Percentiles rank a stretch among this genome's conserved stretches.
phyloP scores from a whole-genome alignment of 495 filamentous ascomycete species.

The Aspergillus cristatus region DNA sequence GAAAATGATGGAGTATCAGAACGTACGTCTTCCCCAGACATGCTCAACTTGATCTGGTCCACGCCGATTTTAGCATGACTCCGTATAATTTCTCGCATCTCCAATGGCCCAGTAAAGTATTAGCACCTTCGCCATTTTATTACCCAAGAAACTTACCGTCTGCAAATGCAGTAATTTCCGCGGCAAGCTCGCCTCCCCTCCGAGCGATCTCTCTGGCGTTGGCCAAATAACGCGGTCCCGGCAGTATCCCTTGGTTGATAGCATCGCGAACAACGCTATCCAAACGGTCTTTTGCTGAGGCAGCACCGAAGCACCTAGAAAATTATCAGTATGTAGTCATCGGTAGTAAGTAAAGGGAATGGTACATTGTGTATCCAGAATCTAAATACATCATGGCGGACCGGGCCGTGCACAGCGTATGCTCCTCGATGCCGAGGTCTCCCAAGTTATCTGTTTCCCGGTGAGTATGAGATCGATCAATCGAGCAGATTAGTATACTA shows the following conservation, averaged over 20 bases:
- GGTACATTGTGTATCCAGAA: conserved; percentile 11
- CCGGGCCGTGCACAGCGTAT: conserved; percentile 27
- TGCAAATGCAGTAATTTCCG: conserved; percentile 40
- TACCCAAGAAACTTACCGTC: conserved; percentile 20
- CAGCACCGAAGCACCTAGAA: conserved; percentile 25
- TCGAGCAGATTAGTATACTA: too few relatives aligned
- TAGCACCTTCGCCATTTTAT: too few relatives aligned
- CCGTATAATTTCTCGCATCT: conserved; percentile 38
- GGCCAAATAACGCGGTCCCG: conserved; percentile 39
- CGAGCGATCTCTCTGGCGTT: conserved; percentile 42
- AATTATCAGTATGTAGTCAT: neutral
- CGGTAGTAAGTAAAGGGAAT: neutral
- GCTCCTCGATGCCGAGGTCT: conserved; percentile 30
- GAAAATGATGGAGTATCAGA: neutral
- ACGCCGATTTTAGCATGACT: conserved; percentile 36
- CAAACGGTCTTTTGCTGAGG: conserved; percentile 39
- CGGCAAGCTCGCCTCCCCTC: conserved; percentile 33
- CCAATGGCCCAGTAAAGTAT: conserved; percentile 14
- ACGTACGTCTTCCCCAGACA: conserved; percentile 39
- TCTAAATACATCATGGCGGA: conserved; percentile 30
- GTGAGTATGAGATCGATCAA: too few relatives aligned
- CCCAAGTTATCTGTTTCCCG: conserved; percentile 13
- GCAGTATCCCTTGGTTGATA: conserved; percentile 46
- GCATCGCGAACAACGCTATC: conserved; percentile 44
- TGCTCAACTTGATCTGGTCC: conserved; percentile 44